Percentiles rank a stretch among this genome's conserved stretches.
These are phyloP conservation scores for Ganoderma multipileum DNA, from an alignment of 1,284 basidiomycete genomes.

Conservation along the genomic window DNA sequence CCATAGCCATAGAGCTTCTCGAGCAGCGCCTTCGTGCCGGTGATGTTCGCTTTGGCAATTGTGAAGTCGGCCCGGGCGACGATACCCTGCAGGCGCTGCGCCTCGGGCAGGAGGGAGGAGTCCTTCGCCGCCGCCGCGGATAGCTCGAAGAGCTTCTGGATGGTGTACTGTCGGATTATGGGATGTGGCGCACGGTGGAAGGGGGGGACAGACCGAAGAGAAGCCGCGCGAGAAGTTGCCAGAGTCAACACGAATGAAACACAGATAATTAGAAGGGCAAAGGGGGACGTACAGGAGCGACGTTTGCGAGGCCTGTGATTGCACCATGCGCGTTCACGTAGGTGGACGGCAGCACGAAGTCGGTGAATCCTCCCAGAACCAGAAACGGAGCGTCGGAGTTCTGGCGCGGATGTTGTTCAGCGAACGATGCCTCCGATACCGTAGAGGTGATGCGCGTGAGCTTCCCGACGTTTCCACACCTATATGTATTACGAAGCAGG, in stretches of 20 bases:
- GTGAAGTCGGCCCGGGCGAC: conserved; percentile 83
- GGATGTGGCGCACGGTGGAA: background rate
- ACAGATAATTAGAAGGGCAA: background rate
- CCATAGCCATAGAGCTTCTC: conserved; percentile 81
- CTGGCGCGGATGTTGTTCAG: conserved; percentile 67
- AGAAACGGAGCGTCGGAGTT: conserved; percentile 69
- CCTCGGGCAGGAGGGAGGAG: conserved; percentile 67
- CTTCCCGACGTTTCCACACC: conserved; percentile 91
- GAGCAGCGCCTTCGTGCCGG: conserved; percentile 84
- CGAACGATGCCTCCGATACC: conserved; percentile 67
- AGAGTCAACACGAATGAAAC: background rate
- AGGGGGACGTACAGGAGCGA: conserved; percentile 48
- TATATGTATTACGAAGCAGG: conserved; percentile 38
- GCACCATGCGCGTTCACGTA: conserved; percentile 58
- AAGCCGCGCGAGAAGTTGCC: background rate
- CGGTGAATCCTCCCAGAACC: conserved; percentile 62
- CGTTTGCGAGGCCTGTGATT: conserved; percentile 63
- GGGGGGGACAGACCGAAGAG: background rate
- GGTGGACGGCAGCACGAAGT: conserved; percentile 59
- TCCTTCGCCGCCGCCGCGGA: conserved; percentile 60
- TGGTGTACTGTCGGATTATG: conserved; percentile 55
- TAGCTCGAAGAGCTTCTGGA: conserved; percentile 70
- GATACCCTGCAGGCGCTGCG: conserved; percentile 81
- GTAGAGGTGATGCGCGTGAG: conserved; percentile 81
- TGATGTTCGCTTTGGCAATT: conserved; percentile 78